A percentile compares a stretch with the other conserved stretches of the same genome.
Conservation (phyloP, 306 rosid genomes). For the Sphenostylis stenocarpa region DNA sequence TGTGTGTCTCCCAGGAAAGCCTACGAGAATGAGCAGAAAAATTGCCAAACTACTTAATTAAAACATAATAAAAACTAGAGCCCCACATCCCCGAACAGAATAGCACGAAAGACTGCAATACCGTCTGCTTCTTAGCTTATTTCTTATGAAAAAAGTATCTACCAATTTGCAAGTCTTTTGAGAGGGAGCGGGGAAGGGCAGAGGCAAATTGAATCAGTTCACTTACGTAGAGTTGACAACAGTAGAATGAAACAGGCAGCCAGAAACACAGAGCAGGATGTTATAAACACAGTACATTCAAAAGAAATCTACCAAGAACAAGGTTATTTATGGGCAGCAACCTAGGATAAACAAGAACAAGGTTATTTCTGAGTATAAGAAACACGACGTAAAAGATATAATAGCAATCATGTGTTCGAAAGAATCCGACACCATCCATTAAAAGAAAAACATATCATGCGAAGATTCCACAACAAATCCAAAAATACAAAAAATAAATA, state of each 20-base stretch:
- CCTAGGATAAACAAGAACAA: constrained; percentile 9
- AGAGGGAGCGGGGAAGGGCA: background rate
- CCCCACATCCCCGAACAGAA: background rate
- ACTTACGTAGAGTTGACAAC: background rate
- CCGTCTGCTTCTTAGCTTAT: background rate
- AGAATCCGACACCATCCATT: background rate
- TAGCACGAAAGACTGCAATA: background rate
- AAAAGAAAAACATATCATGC: background rate
- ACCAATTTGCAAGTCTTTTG: background rate
- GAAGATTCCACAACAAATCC: background rate
- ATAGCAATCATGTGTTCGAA: background rate
- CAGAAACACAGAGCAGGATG: background rate
- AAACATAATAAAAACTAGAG: background rate
- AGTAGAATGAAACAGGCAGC: background rate
- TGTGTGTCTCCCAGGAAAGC: background rate
- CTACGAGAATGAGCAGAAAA: background rate
- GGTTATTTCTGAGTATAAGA: background rate
- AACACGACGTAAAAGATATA: no score
- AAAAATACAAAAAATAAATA: background rate
- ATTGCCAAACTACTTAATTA: background rate
- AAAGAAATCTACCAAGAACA: constrained; percentile 15
- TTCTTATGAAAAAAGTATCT: background rate
- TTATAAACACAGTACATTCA: background rate
- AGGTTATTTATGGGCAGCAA: background rate
- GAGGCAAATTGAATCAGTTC: background rate